phyloP scores from a whole-genome alignment of 148 eudicot species.

The Amaranthus hypochondriacus region DNA sequence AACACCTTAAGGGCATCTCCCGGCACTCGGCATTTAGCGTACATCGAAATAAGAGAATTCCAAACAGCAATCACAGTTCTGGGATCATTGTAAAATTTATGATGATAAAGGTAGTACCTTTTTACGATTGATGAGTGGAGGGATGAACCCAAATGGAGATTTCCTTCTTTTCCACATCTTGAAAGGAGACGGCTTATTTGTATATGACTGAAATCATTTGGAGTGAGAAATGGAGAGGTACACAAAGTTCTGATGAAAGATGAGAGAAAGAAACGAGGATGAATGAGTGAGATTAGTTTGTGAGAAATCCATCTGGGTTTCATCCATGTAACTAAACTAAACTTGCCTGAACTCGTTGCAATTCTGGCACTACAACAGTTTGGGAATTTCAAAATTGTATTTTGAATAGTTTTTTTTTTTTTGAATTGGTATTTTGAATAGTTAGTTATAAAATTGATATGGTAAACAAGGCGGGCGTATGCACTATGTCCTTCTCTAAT shows the following conservation, averaged over 20 bases:
- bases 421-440: too few species aligned
- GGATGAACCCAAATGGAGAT: slow-evolving; percentile 57
- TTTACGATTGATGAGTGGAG: slow-evolving; percentile 68
- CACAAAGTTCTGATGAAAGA: slow-evolving; percentile 22
- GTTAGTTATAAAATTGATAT: too few species aligned
- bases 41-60: slow-evolving; percentile 63
- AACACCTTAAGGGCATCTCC: slow-evolving; percentile 60
- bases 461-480: too few species aligned
- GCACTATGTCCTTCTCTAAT: too few species aligned
- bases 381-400: too few species aligned
- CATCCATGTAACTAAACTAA: slow-evolving; percentile 54
- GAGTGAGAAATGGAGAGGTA: slow-evolving; percentile 8
- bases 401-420: too few species aligned
- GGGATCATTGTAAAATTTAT: neutral
- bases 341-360: neutral
- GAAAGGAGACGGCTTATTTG: slow-evolving; percentile 46
- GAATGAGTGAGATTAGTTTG: slow-evolving; percentile 24
- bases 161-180: slow-evolving; percentile 47
- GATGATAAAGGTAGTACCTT: slow-evolving; percentile 27
- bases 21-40: slow-evolving; percentile 38
- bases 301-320: slow-evolving; percentile 44
- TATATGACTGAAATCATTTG: slow-evolving; percentile 28
- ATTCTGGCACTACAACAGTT: neutral
- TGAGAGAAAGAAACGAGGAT: slow-evolving; percentile 17
- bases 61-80: slow-evolving; percentile 37